Base-by-base conservation (phyloP, 192 early-diverging fungal genomes). In the Coemansia sp. region DNA sequence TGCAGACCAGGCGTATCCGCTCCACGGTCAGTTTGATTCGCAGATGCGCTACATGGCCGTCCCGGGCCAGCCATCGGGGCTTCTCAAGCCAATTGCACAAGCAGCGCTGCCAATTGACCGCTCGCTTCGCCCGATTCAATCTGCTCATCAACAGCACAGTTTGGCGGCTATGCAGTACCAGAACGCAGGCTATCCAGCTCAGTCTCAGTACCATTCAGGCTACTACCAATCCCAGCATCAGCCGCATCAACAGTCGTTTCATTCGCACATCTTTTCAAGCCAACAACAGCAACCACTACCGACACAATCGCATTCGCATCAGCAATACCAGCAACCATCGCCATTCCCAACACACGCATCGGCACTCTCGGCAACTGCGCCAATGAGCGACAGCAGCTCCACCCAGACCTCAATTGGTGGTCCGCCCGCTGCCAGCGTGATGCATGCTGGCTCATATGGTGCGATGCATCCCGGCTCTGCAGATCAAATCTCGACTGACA, bases 11-110 rank as follows among this genome's bases (percentile, higher is more conserved):
- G 31, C 41, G 37, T 79, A 73, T 27, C 67, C 63, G 19, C 54
- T 79, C 22, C 63, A 69, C 8, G 68, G 64, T 8, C 77, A 79
- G 14, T 66, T 79, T 29, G 77, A 79, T 55, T 48, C 57, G 4
- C 77, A 79, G 50, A 79, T 79, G 77, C 71, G 77, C 19, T 79
- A 79, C 41, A 79, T 79, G 77, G 71, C 77, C 1, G 77, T 79
- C 16, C 77, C 77, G 1, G 68, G 77, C 3, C 77, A 79, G 47
- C 52, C 64, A 3, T 79, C 77, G 19, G 71, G 60, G 1, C 53
- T 74, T 51, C 64, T 68, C 0, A 73, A 70, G 61, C 77, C 67
- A 10, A 16, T 64, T 5, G 49, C 23, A 4, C 19, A 65, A 22
- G 50, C 70, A 9, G 31, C 66, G 6, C 47, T 63, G 11, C 41